Conservation (phyloP, 768 basidiomycete species). For the Lactifluus piperatus region DNA sequence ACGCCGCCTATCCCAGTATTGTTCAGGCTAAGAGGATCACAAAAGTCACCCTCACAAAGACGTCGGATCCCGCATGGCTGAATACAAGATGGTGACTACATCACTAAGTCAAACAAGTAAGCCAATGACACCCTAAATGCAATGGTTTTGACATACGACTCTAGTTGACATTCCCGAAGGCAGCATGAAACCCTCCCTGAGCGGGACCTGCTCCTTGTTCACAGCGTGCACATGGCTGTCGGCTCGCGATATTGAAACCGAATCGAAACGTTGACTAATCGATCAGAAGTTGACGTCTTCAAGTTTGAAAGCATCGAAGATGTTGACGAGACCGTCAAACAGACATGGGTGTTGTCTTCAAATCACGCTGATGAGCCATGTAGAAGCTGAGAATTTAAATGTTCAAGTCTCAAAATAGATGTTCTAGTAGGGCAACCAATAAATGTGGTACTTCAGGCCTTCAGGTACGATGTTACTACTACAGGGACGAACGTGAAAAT, state of each 20-base stretch:
- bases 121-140: neutral
- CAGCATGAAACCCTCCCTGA: constrained; percentile 51
- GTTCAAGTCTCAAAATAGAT: neutral
- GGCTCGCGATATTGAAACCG: neutral
- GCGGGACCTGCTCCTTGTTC: constrained; percentile 56
- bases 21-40: constrained; percentile 57
- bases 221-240: constrained; percentile 53
- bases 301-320: constrained; percentile 50
- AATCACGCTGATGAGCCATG: constrained; percentile 34
- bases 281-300: constrained; percentile 53
- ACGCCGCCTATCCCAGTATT: constrained; percentile 41
- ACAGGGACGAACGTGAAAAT: constrained; percentile 5
- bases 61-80: constrained; percentile 48
- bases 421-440: too few relatives aligned
- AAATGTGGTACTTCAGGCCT: too few relatives aligned
- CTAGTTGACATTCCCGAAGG: constrained; percentile 55
- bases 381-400: constrained; percentile 28
- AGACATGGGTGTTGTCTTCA: constrained; percentile 63
- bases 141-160: constrained; percentile 34
- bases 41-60: constrained; percentile 63
- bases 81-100: constrained; percentile 46
- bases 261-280: neutral
- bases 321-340: constrained; percentile 64
- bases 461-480: too few relatives aligned
- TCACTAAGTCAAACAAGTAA: neutral